Evolutionary conservation across 169 alveolate species (phyloP).

Genomic region (Plasmodium sp.): DNA sequence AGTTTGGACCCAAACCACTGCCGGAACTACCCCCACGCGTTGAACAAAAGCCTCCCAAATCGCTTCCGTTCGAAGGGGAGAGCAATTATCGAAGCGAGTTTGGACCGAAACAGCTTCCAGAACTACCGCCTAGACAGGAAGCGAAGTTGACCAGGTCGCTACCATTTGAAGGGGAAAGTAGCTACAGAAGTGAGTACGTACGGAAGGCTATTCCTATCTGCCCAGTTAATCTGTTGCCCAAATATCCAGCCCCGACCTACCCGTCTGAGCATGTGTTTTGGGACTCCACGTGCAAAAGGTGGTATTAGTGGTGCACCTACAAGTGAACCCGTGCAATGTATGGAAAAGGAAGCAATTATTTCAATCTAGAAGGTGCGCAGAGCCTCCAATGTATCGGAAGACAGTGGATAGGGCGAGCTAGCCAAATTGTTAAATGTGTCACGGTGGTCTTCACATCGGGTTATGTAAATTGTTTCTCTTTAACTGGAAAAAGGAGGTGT

Average conservation of each 20-base stretch:
- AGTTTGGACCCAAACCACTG: constrained; percentile 71
- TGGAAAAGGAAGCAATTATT: background rate
- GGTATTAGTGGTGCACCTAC: constrained; percentile 20
- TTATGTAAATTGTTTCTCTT: constrained; percentile 11
- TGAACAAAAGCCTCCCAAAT: constrained; percentile 41
- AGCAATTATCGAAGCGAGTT: constrained; percentile 75
- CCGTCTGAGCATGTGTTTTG: constrained; percentile 71
- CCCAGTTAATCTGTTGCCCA: constrained; percentile 59
- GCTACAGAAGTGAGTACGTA: constrained; percentile 76
- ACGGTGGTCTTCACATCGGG: background rate
- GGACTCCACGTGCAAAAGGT: constrained; percentile 19
- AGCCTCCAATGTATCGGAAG: background rate
- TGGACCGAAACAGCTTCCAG: constrained; percentile 77
- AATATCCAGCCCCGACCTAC: constrained; percentile 72
- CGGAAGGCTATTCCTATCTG: constrained; percentile 77
- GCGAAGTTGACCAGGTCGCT: constrained; percentile 58
- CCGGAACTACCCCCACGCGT: constrained; percentile 34
- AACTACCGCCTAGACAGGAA: constrained; percentile 28
- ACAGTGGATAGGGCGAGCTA: background rate
- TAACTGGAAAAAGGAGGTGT: background rate
- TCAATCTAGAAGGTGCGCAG: background rate
- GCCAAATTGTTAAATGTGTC: background rate
- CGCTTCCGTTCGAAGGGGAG: constrained; percentile 80
- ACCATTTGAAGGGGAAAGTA: constrained; percentile 79
- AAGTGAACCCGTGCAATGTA: background rate